Base-by-base conservation (phyloP, 148 eudicot species). In the Cornus florida region DNA sequence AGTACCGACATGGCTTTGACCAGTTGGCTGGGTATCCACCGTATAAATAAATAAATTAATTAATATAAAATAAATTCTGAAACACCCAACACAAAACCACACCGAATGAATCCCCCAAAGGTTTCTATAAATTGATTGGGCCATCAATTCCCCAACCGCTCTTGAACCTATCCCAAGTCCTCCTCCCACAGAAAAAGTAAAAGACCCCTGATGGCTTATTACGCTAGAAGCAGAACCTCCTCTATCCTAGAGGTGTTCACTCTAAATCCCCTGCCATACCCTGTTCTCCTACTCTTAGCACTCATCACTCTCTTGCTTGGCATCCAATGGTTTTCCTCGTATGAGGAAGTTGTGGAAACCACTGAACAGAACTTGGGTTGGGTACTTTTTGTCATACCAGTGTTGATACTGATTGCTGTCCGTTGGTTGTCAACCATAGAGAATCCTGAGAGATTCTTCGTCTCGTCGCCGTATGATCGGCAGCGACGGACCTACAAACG, bases 261-360 rank as follows among this genome's bases (percentile, higher is more conserved):
- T 2, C 82, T 93, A 16, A 89, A 85, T 59, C 97, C 97, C 32
- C 82, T 92, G 4, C 99, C 97, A 17, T 92, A 89, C 78, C 97
- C 92, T 69, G 91, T 92, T 31, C 71, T 95, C 7, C 77, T 93
- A 12, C 65, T 95, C 22, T 77, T 93, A n/a, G 74, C 79, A 12
- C 84, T 95, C 7, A 68, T 92, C 71, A 84, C 75, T 39, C 4
- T 90, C 65, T 86, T 95, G 53, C 87, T 95, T 31, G 90, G 89
- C 56, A 12, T 93, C 12, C 90, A 89, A 60, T 87, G 90, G 83
- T 85, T 78, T 71, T 74, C 83, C 43, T 84, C 92, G 12, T 92
- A 86, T 53, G 93, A 88, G 71, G 82, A 84, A 23, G 88, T 81
- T 19, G 87, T 83, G 22, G 98, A 95, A 70, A 53, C 78, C 10